phyloP scores from a whole-genome alignment of 129 eudicot genomes.

The Silybum marianum region DNA sequence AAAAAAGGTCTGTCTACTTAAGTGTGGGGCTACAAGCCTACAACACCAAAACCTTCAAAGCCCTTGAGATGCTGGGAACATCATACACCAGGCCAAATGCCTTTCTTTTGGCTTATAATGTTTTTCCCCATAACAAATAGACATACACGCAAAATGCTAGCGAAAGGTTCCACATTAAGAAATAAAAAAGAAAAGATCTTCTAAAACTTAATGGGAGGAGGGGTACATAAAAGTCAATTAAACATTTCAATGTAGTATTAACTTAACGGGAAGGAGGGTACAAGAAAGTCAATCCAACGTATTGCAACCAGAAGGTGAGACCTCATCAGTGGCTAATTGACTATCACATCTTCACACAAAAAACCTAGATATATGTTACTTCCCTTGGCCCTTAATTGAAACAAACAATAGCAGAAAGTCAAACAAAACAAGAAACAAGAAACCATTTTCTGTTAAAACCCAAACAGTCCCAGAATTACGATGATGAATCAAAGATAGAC shows the following conservation, averaged over 20 bases:
- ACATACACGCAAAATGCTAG: no score
- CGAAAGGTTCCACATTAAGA: neutral
- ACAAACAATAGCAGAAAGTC: slow-evolving; percentile 1
- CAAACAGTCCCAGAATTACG: slow-evolving; percentile 1
- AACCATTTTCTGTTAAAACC: slow-evolving; percentile 1
- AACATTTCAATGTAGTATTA: neutral
- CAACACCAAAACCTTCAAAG: neutral
- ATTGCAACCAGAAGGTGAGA: neutral
- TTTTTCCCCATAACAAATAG: neutral
- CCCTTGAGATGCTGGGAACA: neutral
- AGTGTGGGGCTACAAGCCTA: slow-evolving; percentile 1
- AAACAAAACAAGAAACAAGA: slow-evolving; percentile 23
- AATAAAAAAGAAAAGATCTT: no score
- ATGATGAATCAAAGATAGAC: slow-evolving; percentile 11
- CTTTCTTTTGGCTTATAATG: slow-evolving; percentile 7
- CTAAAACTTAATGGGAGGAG: neutral
- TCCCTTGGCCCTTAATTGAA: slow-evolving; percentile 10
- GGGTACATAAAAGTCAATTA: neutral
- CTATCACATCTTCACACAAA: neutral
- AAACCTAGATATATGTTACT: neutral
- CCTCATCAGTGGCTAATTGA: neutral
- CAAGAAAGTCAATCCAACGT: neutral
- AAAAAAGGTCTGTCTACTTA: neutral
- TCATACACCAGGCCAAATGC: neutral
- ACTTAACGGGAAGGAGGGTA: neutral